A percentile compares a stretch with the other conserved stretches of the same genome.
Evolutionary conservation across 148 eudicot genomes (phyloP).

Genomic region (Nepenthes gracilis): DNA sequence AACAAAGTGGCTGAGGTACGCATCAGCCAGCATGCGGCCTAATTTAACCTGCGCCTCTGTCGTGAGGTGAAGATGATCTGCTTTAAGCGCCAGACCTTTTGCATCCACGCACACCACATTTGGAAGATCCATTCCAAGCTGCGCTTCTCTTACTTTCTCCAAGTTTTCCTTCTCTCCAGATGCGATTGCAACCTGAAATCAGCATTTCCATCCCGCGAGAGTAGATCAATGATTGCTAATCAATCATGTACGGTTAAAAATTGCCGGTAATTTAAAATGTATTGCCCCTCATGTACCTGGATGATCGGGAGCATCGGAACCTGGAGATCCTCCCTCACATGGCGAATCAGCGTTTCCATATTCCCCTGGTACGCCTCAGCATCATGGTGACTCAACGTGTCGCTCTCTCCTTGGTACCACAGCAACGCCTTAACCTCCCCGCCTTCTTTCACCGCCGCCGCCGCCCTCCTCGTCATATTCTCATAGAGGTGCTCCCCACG

Average conservation of each 20-base stretch:
- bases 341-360: slow-evolving; percentile 40
- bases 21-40: slow-evolving; percentile 59
- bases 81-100: slow-evolving; percentile 54
- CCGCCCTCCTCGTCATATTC: slow-evolving; percentile 55
- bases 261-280: no score
- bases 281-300: slow-evolving; percentile 29
- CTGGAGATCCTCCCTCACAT: slow-evolving; percentile 50
- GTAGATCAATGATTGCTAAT: not conserved
- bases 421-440: slow-evolving; percentile 48
- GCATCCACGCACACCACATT: slow-evolving; percentile 84
- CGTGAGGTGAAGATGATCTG: slow-evolving; percentile 57
- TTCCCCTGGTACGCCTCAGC: slow-evolving; percentile 37
- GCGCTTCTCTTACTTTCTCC: slow-evolving; percentile 53
- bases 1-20: slow-evolving; percentile 49
- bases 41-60: slow-evolving; percentile 67
- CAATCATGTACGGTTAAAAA: no score
- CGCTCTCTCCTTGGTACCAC: slow-evolving; percentile 93
- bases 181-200: slow-evolving; percentile 66
- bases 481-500: slow-evolving; percentile 49
- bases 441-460: slow-evolving; percentile 15
- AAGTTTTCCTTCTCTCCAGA: slow-evolving; percentile 54
- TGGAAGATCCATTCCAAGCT: slow-evolving; percentile 49
- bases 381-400: slow-evolving; percentile 24
- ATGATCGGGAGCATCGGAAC: slow-evolving; percentile 65
- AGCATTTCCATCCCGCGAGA: not conserved